phyloP scores from a whole-genome alignment of 2,329 filamentous ascomycete genomes.

The Coniella lustricola region DNA sequence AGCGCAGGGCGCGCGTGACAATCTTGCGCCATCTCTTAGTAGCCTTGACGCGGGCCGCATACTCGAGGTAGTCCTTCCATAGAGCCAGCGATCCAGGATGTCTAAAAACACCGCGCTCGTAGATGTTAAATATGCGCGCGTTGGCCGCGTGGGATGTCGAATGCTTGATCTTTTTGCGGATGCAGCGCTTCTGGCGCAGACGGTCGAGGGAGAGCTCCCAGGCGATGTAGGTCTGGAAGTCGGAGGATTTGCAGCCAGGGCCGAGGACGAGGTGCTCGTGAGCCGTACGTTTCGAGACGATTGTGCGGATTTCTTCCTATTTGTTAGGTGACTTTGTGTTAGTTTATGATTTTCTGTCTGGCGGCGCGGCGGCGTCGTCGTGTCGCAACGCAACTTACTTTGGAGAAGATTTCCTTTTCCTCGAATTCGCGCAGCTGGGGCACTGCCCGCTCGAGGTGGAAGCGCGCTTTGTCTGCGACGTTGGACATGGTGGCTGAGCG shows the following conservation, averaged over 20 bases:
- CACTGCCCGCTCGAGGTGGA: slow-evolving; percentile 86
- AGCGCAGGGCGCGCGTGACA: slow-evolving; percentile 63
- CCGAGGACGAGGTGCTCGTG: slow-evolving; percentile 89
- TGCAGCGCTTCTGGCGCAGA: slow-evolving; percentile 75
- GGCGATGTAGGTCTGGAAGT: slow-evolving; percentile 77
- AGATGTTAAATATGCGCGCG: slow-evolving; percentile 78
- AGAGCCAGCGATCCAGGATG: slow-evolving; percentile 75
- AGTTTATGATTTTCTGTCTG: slow-evolving; percentile 3
- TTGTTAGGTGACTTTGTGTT: not conserved
- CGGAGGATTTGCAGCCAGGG: slow-evolving; percentile 65
- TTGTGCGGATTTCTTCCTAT: slow-evolving; percentile 81
- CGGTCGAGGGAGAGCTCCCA: slow-evolving; percentile 66
- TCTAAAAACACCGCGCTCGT: slow-evolving; percentile 77
- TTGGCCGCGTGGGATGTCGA: slow-evolving; percentile 66
- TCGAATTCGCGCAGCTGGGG: slow-evolving; percentile 90
- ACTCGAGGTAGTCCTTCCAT: slow-evolving; percentile 88
- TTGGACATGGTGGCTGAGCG: slow-evolving; percentile 65
- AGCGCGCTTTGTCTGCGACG: slow-evolving; percentile 88
- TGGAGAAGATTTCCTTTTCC: slow-evolving; percentile 82
- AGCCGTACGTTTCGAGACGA: slow-evolving; percentile 84
- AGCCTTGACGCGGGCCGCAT: slow-evolving; percentile 61
- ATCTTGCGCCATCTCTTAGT: slow-evolving; percentile 58
- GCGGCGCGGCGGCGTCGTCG: slow-evolving; percentile 1
- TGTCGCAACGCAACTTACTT: slow-evolving; percentile 40
- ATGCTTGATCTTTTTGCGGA: slow-evolving; percentile 67